Evolutionary conservation across 257 asterid genomes (phyloP), one percentile per base, ranked within the genome.

Genomic region (Sherardia arvensis): DNA sequence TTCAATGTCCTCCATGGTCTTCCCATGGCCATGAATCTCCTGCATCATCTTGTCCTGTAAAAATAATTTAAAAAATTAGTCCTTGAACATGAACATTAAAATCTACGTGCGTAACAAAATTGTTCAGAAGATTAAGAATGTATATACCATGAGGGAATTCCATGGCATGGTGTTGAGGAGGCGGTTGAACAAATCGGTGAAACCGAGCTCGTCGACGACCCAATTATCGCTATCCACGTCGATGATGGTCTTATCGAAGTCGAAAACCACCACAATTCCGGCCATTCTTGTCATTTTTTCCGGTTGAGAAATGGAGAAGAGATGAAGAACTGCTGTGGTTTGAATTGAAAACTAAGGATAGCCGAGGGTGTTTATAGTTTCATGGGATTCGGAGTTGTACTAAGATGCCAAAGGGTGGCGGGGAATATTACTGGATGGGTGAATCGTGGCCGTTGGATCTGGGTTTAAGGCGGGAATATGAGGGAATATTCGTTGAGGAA

Each of bases 161-260:
- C 80, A 78, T 0, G 78, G 80, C 83, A 78, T 69, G 47, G 76
- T 68, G 32, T 54, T 71, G 17, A 78, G 83, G 28, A 78, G 78
- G 14, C 69, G 76, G 33, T 78, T 61, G 78, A 65, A 78, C 66
- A 69, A 71, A 28, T 61, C 73, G 38, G 75, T 68, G 71, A 74
- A 74, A 2, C 80, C 80, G 20, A 74, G 64, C 54, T 78, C 83
- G 43, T 78, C 83, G 14, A 78, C 60, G 20, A 78, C 80, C 83
- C 83, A 78, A 51, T 78, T 78, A 71, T 78, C 83, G 11, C 80
- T 78, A 20, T 78, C 83, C 25, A 69, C 4, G 54, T 78, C 83
- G 9, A 78, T 74, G 4, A 78, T 78, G 14, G 83, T 78, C 80
- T 78, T 78, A 27, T 78, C 83, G 36, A 78, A 78, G 71, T 78